A percentile compares a stretch with the other conserved stretches of the same genome.
phyloP scores from a whole-genome alignment of 2,329 filamentous ascomycete species.

The Fusarium chuoi region DNA sequence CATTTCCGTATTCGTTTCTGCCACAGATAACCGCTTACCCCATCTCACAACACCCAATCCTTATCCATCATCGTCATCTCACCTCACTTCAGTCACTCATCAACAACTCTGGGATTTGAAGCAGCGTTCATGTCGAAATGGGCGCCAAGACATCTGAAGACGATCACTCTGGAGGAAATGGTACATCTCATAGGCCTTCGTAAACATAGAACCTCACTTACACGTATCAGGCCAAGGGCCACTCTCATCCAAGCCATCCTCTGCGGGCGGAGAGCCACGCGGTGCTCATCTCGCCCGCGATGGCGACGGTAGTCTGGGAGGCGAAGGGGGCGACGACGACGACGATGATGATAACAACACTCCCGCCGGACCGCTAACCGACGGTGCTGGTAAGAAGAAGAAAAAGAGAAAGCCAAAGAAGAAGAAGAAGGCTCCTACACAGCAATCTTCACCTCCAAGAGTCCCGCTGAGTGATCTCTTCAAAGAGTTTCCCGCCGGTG shows the following conservation, averaged over 20 bases:
- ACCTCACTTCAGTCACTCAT: background rate
- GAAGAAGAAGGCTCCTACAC: slow-evolving; percentile 40
- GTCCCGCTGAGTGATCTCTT: slow-evolving; percentile 48
- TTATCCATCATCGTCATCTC: slow-evolving; percentile 8
- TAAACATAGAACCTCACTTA: slow-evolving; percentile 2
- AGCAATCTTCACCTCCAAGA: slow-evolving; percentile 49
- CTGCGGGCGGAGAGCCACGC: slow-evolving; percentile 54
- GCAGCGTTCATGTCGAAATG: slow-evolving; percentile 49
- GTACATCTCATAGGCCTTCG: slow-evolving; percentile 35
- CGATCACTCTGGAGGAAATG: slow-evolving; percentile 46
- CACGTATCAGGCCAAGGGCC: slow-evolving; percentile 27
- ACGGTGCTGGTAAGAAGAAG: slow-evolving; percentile 38
- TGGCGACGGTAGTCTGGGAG: slow-evolving; percentile 54
- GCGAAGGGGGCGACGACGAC: slow-evolving; percentile 45
- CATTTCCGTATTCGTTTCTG: slow-evolving; percentile 16
- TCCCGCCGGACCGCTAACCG: slow-evolving; percentile 36
- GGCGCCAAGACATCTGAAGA: slow-evolving; percentile 54
- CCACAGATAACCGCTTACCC: slow-evolving; percentile 18
- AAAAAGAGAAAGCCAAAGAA: slow-evolving; percentile 43
- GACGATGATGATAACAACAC: slow-evolving; percentile 43
- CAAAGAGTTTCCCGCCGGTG: slow-evolving; percentile 44
- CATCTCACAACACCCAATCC: background rate
- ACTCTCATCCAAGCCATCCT: slow-evolving; percentile 25
- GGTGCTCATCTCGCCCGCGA: slow-evolving; percentile 55
- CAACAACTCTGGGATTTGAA: slow-evolving; percentile 8